Evolutionary conservation across 805 yeast species (phyloP), one percentile per base, ranked within the genome.

Genomic region (Wickerhamomyces rabaulensis): DNA sequence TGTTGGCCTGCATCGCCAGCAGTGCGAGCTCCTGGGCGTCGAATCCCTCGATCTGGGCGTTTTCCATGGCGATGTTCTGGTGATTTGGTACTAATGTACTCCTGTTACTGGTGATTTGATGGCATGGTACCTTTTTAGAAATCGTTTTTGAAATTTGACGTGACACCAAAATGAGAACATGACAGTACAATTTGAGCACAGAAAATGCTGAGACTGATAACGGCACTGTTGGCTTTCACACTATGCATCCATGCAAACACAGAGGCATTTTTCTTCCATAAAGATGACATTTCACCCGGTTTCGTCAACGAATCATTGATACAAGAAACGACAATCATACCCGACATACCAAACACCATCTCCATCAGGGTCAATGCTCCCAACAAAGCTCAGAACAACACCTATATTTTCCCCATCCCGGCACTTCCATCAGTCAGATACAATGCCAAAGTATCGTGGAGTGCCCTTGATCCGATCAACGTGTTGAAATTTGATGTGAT

Each of bases 401-500:
- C 36, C 20, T 33, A 33, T 33, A 16, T 33, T 4, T 33, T 33
- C 12, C 36, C 36, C 16, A 16, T 39, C 16, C 5, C 7, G 2
- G 8, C 19, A 39, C 22, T 27, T 15, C 13, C n/a, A 13, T 5
- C 17, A 2, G 20, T 22, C 16, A 16, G 13, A n/a, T 51, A 53
- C 44, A 51, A 52, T 41, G 55, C 51, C 1, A 46, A 56, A 37
- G 45, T 54, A n/a, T 52, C 58, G 2, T 58, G 61, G 61, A 55
- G 57, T 41, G 49, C 62, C 7, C 46, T 56, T 13, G 60, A 58
- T 38, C 57, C 61, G 2, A 45, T 56, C 17, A 42, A 50, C 7
- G 43, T 55, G 1, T 25, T 44, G 2, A 43, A 47, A n/a, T 52
- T 52, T 25, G 53, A 54, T n/a, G 33, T 47, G 6, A 37, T 43